Percentiles rank a stretch among this genome's conserved stretches.
These are phyloP conservation scores for Pugionium cornutum DNA, from an alignment of 345 rosid species.

Conservation along the genomic window DNA sequence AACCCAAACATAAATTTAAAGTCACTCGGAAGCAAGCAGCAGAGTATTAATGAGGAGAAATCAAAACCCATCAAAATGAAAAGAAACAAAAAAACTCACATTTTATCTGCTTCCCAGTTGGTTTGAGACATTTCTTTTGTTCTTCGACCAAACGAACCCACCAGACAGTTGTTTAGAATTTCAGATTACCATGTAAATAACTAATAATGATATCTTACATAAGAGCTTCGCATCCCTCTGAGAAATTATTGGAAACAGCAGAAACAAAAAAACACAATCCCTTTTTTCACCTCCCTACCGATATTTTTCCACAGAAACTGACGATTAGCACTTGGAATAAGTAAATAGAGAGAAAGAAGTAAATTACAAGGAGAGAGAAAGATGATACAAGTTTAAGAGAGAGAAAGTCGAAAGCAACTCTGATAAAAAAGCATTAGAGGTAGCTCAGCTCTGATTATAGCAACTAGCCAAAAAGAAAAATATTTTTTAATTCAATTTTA, in stretches of 20 bases:
- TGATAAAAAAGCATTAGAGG: constrained; percentile 30
- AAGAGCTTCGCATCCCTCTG: constrained; percentile 38
- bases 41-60: not conserved
- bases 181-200: constrained; percentile 43
- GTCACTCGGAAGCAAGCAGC: not conserved
- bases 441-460: constrained; percentile 39
- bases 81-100: constrained; percentile 50
- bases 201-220: constrained; percentile 26
- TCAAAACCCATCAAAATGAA: constrained; percentile 27
- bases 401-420: constrained; percentile 41
- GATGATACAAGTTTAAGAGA: constrained; percentile 23
- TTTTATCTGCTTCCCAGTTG: constrained; percentile 99
- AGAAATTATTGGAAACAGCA: constrained; percentile 37
- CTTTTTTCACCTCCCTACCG: constrained; percentile 32
- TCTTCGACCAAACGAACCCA: constrained; percentile 39
- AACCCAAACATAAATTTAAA: not conserved
- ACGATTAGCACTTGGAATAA: constrained; percentile 29
- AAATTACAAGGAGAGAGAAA: constrained; percentile 11
- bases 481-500: not conserved
- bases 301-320: constrained; percentile 21
- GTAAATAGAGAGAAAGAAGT: constrained; percentile 4
- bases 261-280: not conserved
- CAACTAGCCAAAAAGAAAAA: constrained; percentile 10
- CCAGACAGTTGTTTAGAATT: constrained; percentile 43
- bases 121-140: constrained; percentile 72